These are phyloP conservation scores for Wallacemonas sp. DNA, from an alignment of 208 protist species.

Conservation along the genomic window DNA sequence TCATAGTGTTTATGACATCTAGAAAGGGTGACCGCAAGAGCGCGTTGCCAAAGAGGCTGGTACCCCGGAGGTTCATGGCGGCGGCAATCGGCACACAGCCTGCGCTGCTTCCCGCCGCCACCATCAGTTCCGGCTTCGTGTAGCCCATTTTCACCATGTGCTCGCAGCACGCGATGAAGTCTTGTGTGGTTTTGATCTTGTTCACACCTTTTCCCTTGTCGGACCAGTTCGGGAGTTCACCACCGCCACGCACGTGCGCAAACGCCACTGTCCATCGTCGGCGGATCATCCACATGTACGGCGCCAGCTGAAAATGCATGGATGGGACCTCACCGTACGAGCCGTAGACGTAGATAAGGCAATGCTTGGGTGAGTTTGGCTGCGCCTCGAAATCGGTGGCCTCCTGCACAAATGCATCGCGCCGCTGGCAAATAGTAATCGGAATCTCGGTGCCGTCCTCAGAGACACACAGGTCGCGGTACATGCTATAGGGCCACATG, in stretches of 20 bases:
- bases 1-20: constrained; percentile 94
- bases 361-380: constrained; percentile 86
- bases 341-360: constrained; percentile 91
- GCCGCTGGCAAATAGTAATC: constrained; percentile 87
- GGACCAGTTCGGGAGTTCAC: constrained; percentile 86
- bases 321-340: constrained; percentile 89
- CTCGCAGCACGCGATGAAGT: constrained; percentile 93
- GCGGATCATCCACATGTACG: constrained; percentile 92
- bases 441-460: constrained; percentile 86
- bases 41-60: constrained; percentile 80
- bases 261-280: constrained; percentile 90
- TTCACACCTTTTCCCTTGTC: constrained; percentile 73
- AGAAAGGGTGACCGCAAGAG: constrained; percentile 92
- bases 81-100: constrained; percentile 94
- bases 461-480: constrained; percentile 82
- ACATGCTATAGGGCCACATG: constrained; percentile 93
- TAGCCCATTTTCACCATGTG: constrained; percentile 89
- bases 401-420: constrained; percentile 89
- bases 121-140: constrained; percentile 85
- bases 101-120: constrained; percentile 88
- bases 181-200: constrained; percentile 88
- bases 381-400: constrained; percentile 86
- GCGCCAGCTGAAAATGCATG: constrained; percentile 92
- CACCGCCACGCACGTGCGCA: constrained; percentile 93
- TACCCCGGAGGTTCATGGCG: constrained; percentile 89